These are phyloP conservation scores for Sugiyamaella xylanicola DNA, from an alignment of 1,139 yeast genomes.

Conservation along the genomic window DNA sequence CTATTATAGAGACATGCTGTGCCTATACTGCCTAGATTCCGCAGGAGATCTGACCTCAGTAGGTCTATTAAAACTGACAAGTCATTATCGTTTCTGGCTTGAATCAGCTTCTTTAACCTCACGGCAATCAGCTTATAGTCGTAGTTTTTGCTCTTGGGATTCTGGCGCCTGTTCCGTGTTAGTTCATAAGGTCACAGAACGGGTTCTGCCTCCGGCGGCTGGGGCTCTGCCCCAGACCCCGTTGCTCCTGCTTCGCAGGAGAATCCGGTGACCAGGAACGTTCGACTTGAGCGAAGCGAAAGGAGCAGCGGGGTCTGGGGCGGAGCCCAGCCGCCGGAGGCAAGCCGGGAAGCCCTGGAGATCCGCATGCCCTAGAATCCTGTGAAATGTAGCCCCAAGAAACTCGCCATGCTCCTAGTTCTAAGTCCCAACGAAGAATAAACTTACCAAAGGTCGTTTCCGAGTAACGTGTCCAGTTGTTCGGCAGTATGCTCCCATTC, in stretches of 20 bases:
- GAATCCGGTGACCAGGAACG: background rate
- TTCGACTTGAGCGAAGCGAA: background rate
- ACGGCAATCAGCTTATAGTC: constrained; percentile 83
- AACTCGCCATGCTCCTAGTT: no score
- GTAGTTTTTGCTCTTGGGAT: constrained; percentile 77
- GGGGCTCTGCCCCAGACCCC: constrained; percentile 1
- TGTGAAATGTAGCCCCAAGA: no score
- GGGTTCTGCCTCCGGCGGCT: background rate
- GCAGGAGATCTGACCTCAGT: constrained; percentile 76
- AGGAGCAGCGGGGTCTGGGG: background rate
- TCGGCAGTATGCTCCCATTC: constrained; percentile 43
- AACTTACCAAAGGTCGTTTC: constrained; percentile 43
- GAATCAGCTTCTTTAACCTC: constrained; percentile 61
- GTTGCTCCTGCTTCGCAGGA: background rate
- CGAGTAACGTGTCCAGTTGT: constrained; percentile 40
- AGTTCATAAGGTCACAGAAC: background rate
- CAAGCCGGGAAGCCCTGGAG: no score
- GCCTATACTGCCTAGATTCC: constrained; percentile 91
- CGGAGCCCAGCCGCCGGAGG: background rate
- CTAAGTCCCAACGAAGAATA: no score
- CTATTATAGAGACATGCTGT: constrained; percentile 77
- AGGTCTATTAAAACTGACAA: constrained; percentile 62
- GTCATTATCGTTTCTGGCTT: constrained; percentile 65
- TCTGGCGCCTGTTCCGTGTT: constrained; percentile 68
- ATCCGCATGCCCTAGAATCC: no score